Conservation (phyloP, 2,329 filamentous ascomycete genomes). For the Dactylellina haptotyla region DNA sequence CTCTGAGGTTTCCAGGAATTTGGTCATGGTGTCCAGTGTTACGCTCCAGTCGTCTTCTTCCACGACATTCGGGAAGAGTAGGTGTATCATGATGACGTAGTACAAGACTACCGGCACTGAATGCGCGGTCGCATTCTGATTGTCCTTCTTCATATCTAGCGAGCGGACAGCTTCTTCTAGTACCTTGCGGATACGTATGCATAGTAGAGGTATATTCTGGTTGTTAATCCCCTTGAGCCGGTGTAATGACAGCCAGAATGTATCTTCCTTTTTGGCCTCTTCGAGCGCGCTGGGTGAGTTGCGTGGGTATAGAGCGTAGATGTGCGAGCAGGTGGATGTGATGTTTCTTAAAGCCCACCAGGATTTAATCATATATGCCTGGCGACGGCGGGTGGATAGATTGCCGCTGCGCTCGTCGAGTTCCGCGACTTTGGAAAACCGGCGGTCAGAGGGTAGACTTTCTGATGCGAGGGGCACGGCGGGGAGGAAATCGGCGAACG, state of each 20-base stretch:
- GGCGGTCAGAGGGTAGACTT: conserved; percentile 40
- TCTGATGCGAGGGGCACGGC: conserved; percentile 37
- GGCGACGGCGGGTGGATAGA: conserved; percentile 35
- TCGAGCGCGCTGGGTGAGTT: conserved; percentile 25
- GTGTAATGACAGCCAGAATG: conserved; percentile 46
- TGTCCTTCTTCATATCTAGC: conserved; percentile 26
- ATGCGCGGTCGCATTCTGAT: conserved; percentile 2
- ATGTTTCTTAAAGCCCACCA: conserved; percentile 52
- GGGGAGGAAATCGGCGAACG: conserved; percentile 53
- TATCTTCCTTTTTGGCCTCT: conserved; percentile 39
- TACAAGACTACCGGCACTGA: conserved; percentile 45
- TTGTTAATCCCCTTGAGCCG: conserved; percentile 49
- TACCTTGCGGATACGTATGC: conserved; percentile 46
- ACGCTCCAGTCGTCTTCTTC: conserved; percentile 41
- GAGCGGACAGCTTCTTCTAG: conserved; percentile 50
- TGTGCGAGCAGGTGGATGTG: conserved; percentile 52
- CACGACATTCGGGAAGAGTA: conserved; percentile 49
- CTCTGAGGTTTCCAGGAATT: conserved; percentile 40
- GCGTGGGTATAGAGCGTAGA: conserved; percentile 52
- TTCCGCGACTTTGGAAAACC: conserved; percentile 40
- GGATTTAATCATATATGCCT: conserved; percentile 50
- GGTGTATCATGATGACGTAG: conserved; percentile 53
- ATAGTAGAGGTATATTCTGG: conserved; percentile 48
- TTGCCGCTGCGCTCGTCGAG: conserved; percentile 49
- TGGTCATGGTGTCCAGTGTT: conserved; percentile 48